phyloP scores from a whole-genome alignment of 352 stramenopile species.

The Pythium grandisporangium region DNA sequence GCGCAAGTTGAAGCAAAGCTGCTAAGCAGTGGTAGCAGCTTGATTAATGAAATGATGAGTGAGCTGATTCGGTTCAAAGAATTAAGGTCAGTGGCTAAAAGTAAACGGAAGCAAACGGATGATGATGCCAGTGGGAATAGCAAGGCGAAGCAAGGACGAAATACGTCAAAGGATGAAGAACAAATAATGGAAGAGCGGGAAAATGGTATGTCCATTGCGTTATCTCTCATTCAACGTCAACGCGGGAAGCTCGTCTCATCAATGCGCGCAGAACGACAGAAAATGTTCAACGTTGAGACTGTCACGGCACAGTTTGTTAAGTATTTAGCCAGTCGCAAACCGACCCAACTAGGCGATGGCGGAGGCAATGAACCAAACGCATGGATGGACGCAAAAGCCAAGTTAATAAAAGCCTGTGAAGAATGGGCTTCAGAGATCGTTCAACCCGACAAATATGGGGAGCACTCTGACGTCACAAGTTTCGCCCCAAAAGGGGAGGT shows the following conservation, averaged over 20 bases:
- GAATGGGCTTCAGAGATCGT: conserved; percentile 30
- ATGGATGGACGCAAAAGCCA: conserved; percentile 28
- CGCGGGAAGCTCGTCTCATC: conserved; percentile 34
- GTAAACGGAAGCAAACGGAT: conserved; percentile 30
- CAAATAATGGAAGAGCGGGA: conserved; percentile 69
- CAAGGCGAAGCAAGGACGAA: conserved; percentile 7
- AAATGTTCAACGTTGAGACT: conserved; percentile 51
- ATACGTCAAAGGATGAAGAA: conserved; percentile 38
- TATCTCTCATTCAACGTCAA: conserved; percentile 55
- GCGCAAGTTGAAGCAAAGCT: conserved; percentile 53
- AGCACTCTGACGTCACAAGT: no score
- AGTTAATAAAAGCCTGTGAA: conserved; percentile 16
- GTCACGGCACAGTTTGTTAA: conserved; percentile 38
- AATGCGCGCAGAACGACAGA: conserved; percentile 51
- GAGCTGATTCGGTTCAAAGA: conserved; percentile 54
- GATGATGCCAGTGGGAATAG: conserved; percentile 1
- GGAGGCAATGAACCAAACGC: no score
- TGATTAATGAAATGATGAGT: conserved; percentile 70
- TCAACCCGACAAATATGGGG: no score
- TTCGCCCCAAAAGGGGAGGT: conserved; percentile 44
- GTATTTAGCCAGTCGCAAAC: conserved; percentile 30
- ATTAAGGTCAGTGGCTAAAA: no score
- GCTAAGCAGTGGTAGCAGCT: conserved; percentile 33
- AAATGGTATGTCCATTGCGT: conserved; percentile 66
- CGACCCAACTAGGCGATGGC: no score